phyloP scores from a whole-genome alignment of 192 early-diverging fungal species.

The Powellomyces hirtus region DNA sequence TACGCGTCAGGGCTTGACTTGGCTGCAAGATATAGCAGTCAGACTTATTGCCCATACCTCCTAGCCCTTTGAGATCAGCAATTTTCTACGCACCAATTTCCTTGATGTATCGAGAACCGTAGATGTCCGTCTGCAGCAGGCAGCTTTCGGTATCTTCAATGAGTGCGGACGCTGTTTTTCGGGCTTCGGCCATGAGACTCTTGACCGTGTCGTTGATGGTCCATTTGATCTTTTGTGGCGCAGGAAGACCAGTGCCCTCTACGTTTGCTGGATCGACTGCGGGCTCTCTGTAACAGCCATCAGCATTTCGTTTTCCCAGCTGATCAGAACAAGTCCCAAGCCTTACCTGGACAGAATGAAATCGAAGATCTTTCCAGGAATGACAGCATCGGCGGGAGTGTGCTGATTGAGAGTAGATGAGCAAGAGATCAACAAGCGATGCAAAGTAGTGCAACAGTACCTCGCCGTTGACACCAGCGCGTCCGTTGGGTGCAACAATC shows the following conservation, averaged over 20 bases:
- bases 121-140: conserved; percentile 67
- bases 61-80: no score
- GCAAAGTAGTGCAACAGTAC: conserved; percentile 34
- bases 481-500: conserved; percentile 78
- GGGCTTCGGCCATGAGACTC: conserved; percentile 60
- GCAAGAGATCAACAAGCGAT: background rate
- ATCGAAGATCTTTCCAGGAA: conserved; percentile 78
- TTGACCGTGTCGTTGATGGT: conserved; percentile 52
- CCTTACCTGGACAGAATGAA: conserved; percentile 63
- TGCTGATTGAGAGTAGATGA: conserved; percentile 55
- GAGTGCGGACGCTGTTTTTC: conserved; percentile 56
- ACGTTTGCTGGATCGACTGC: conserved; percentile 45
- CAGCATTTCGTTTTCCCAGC: background rate
- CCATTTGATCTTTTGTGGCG: conserved; percentile 74
- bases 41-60: no score
- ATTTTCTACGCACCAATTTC: conserved; percentile 46
- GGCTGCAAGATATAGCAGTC: conserved; percentile 24
- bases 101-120: conserved; percentile 86
- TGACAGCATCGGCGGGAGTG: conserved; percentile 88
- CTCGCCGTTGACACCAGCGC: conserved; percentile 91
- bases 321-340: background rate
- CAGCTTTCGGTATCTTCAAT: conserved; percentile 72
- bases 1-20: conserved; percentile 86
- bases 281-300: conserved; percentile 39
- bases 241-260: conserved; percentile 32